phyloP scores from a whole-genome alignment of 768 basidiomycete genomes.

The Mrakia blollopis region DNA sequence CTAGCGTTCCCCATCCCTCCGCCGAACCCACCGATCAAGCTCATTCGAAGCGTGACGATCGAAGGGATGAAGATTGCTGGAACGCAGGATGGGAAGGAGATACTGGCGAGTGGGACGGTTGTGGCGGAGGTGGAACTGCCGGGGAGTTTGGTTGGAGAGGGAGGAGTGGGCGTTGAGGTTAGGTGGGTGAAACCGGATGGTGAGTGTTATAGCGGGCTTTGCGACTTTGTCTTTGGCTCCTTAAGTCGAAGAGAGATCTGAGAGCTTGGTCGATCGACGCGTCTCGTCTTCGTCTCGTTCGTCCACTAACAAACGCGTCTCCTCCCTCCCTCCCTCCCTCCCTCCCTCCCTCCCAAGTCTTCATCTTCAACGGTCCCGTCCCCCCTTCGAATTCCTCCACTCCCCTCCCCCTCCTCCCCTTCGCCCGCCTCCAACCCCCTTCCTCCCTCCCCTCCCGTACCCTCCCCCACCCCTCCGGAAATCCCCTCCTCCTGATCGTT shows the following conservation, averaged over 20 bases:
- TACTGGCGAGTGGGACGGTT: conserved; percentile 17
- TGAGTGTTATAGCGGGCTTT: background rate
- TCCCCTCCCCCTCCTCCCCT: background rate
- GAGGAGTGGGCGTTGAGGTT: background rate
- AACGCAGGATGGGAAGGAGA: conserved; percentile 15
- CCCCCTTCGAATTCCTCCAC: background rate
- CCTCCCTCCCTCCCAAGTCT: background rate
- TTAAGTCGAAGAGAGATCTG: no score
- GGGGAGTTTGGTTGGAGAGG: conserved; percentile 5
- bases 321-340: background rate
- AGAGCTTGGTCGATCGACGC: background rate
- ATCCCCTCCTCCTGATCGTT: conserved; percentile 6
- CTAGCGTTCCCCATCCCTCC: conserved; percentile 21
- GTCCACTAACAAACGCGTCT: background rate
- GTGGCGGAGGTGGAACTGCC: conserved; percentile 14
- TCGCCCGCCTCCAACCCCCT: conserved; percentile 9
- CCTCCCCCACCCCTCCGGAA: background rate
- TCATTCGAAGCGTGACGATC: conserved; percentile 20
- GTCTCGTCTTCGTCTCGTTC: background rate
- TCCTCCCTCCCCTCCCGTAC: background rate
- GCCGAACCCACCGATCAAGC: conserved; percentile 12
- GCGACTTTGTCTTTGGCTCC: no score
- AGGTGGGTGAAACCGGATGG: background rate
- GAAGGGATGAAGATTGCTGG: conserved; percentile 26
- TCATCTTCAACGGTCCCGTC: conserved; percentile 9